Evolutionary conservation across 2,329 filamentous ascomycete species (phyloP).

Genomic region (Pseudogymnoascus sp.): DNA sequence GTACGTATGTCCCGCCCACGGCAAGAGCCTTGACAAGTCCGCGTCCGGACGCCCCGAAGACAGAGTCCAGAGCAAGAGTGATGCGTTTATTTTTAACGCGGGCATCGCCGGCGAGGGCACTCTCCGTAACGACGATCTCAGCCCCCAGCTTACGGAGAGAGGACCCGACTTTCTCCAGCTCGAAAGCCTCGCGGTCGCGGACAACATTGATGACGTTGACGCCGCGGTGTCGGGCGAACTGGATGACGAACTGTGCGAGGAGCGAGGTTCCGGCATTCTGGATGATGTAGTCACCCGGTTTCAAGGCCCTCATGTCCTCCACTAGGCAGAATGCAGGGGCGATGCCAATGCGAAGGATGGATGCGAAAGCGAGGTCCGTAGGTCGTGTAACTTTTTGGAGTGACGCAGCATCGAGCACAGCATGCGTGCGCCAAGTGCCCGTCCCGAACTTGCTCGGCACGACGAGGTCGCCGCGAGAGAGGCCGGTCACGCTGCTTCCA

Average conservation of each 20-base stretch:
- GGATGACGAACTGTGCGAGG: conserved; percentile 19
- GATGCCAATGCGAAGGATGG: conserved; percentile 16
- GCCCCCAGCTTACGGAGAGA: neutral
- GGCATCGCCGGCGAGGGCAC: conserved; percentile 9
- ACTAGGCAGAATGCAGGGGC: conserved; percentile 21
- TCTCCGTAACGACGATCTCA: conserved; percentile 15
- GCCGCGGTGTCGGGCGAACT: conserved; percentile 18
- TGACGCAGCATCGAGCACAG: conserved; percentile 13
- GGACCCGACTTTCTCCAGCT: neutral
- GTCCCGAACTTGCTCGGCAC: conserved; percentile 1
- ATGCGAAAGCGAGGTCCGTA: conserved; percentile 13
- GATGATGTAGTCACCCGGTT: conserved; percentile 21
- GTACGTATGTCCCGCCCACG: conserved; percentile 16
- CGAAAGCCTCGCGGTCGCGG: conserved; percentile 14
- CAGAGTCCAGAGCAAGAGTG: conserved; percentile 16
- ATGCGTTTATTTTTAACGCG: conserved; percentile 10
- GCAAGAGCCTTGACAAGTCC: conserved; percentile 14
- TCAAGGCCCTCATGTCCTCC: conserved; percentile 17
- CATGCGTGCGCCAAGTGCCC: conserved; percentile 21
- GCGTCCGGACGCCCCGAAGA: conserved; percentile 15
- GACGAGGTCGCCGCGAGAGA: conserved; percentile 20
- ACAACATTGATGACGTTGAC: conserved; percentile 15
- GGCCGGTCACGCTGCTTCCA: conserved; percentile 15
- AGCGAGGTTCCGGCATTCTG: conserved; percentile 18
- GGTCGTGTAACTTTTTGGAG: conserved; percentile 11